phyloP scores from a whole-genome alignment of 148 eudicot species.

The Arctostaphylos glauca region DNA sequence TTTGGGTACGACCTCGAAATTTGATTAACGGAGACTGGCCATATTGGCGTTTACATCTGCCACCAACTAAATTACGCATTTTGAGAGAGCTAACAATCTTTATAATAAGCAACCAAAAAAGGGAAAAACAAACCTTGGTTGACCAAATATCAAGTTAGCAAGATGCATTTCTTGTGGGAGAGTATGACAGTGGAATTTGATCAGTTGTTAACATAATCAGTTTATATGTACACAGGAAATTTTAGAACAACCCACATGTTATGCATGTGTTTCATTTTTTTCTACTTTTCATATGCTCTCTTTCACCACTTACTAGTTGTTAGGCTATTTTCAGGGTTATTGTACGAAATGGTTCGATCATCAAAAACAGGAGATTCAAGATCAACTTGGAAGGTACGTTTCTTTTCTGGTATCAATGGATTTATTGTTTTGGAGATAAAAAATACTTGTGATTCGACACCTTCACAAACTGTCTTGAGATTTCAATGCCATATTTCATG shows the following conservation, averaged over 20 bases:
- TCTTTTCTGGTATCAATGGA: background rate
- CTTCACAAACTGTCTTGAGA: background rate
- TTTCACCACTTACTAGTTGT: background rate
- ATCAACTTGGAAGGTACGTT: slow-evolving; percentile 79
- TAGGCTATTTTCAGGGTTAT: slow-evolving; percentile 53
- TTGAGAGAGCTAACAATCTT: background rate
- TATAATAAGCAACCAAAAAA: background rate
- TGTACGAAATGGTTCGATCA: slow-evolving; percentile 78
- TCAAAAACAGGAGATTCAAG: slow-evolving; percentile 54
- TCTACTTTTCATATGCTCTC: background rate
- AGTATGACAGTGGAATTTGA: background rate
- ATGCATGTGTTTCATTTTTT: background rate
- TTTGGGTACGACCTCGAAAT: background rate
- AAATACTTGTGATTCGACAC: background rate
- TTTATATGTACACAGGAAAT: background rate
- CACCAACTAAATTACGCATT: background rate
- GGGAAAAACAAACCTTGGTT: background rate
- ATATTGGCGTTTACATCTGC: background rate
- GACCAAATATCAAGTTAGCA: background rate
- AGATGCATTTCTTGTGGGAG: background rate
- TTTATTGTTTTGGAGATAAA: background rate
- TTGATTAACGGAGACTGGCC: background rate
- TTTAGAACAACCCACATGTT: background rate
- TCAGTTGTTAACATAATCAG: background rate
- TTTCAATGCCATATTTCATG: background rate